phyloP scores from a whole-genome alignment of 176 grass and related monocot species.

The Pharus latifolius region DNA sequence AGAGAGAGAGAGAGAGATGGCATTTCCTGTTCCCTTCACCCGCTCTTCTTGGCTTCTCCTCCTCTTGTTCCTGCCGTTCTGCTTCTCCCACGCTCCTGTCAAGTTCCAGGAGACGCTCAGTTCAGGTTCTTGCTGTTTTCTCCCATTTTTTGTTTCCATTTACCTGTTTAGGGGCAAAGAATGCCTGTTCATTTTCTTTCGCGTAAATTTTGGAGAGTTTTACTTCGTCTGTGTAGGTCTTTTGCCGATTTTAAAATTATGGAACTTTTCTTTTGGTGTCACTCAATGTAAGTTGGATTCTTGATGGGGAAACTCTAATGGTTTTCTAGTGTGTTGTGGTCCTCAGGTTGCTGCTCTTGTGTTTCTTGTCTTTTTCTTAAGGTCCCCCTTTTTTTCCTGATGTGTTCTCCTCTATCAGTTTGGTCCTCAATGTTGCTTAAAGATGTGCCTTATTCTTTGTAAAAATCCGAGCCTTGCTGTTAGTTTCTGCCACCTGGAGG shows the following conservation, averaged over 20 bases:
- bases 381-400: not conserved
- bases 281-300: not conserved
- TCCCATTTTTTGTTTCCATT: not conserved
- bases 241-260: not conserved
- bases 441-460: not conserved
- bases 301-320: not conserved
- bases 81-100: conserved; percentile 3
- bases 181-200: not conserved
- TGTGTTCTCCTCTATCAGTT: not conserved
- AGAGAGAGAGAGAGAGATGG: not conserved
- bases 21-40: conserved; percentile 26
- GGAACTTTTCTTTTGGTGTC: not conserved
- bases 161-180: not conserved
- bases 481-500: not conserved
- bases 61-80: conserved; percentile 35
- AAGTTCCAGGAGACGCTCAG: not conserved
- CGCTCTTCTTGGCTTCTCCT: conserved; percentile 24
- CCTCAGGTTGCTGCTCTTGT: conserved; percentile 16
- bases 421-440: not conserved
- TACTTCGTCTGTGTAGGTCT: not conserved
- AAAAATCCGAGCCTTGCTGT: not conserved
- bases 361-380: conserved; percentile 12
- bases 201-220: not conserved
- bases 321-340: conserved; percentile 13
- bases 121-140: conserved; percentile 15